Evolutionary conservation across 176 grass and related monocot genomes (phyloP).

Genomic region (Rhynchospora tenuis): DNA sequence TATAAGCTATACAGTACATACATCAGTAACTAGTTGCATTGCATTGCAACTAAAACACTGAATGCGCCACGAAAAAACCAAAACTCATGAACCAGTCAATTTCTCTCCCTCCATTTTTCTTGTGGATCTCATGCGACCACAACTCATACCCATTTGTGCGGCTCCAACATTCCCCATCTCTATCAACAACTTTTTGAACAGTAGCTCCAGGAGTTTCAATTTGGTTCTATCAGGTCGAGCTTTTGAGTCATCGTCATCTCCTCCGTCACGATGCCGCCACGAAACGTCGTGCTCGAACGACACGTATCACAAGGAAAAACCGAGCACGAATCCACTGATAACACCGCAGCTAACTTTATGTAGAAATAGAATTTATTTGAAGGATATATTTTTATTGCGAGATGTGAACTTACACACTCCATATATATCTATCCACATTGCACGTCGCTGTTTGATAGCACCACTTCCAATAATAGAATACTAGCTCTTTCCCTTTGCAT

Average conservation of each 20-base stretch:
- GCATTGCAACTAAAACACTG: not conserved
- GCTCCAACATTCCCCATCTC: constrained; percentile 4
- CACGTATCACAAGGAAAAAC: not conserved
- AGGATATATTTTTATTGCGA: constrained; percentile 3
- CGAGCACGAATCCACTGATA: constrained; percentile 12
- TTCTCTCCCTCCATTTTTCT: constrained; percentile 8
- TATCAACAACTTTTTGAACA: constrained; percentile 13
- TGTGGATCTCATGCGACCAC: constrained; percentile 20
- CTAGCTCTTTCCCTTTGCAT: constrained; percentile 12
- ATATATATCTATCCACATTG: constrained; percentile 4
- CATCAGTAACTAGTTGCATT: not conserved
- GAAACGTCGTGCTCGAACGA: not conserved
- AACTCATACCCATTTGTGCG: constrained; percentile 11
- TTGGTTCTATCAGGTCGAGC: not conserved
- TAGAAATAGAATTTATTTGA: not conserved
- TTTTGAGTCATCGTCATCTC: not conserved
- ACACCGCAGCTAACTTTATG: not conserved
- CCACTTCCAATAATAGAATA: constrained; percentile 25
- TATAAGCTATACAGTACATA: not conserved
- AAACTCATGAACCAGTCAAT: not conserved
- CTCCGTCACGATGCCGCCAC: constrained; percentile 8
- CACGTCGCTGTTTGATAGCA: constrained; percentile 17
- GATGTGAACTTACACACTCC: constrained; percentile 20
- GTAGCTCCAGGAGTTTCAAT: not conserved
- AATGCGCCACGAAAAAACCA: not conserved